Conservation (phyloP, 306 rosid genomes). For the Trifolium subterraneum region DNA sequence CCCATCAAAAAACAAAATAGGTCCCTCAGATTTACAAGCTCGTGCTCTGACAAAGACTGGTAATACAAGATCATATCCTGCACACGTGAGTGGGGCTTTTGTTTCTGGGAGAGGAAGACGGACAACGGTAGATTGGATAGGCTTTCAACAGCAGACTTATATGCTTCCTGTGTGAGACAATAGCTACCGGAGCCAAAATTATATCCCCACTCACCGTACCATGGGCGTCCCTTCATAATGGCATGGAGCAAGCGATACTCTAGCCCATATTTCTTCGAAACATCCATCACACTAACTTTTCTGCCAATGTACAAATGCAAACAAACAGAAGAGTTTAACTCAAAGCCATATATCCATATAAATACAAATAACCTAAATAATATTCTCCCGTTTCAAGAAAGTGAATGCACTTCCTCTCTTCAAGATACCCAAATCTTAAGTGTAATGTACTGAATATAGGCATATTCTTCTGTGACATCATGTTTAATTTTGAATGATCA, state of each 20-base stretch:
- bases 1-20: constrained; percentile 74
- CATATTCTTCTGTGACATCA: constrained; percentile 21
- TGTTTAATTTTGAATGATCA: constrained; percentile 15
- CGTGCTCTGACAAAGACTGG: constrained; percentile 67
- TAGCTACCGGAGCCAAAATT: constrained; percentile 95
- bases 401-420: constrained; percentile 12
- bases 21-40: constrained; percentile 74
- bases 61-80: constrained; percentile 64
- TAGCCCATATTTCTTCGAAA: constrained; percentile 88
- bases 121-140: constrained; percentile 77
- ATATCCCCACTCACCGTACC: constrained; percentile 98
- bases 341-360: constrained; percentile 16
- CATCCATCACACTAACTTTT: constrained; percentile 96
- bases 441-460: not conserved
- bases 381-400: constrained; percentile 18
- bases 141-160: constrained; percentile 67
- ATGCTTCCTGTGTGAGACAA: constrained; percentile 76
- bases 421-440: constrained; percentile 21
- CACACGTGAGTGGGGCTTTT: constrained; percentile 55
- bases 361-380: constrained; percentile 24
- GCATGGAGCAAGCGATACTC: constrained; percentile 93
- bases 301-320: constrained; percentile 51
- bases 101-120: constrained; percentile 54
- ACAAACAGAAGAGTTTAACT: constrained; percentile 35
- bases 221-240: constrained; percentile 71